Base-by-base conservation (phyloP, 768 basidiomycete genomes). In the Paxillus involutus region DNA sequence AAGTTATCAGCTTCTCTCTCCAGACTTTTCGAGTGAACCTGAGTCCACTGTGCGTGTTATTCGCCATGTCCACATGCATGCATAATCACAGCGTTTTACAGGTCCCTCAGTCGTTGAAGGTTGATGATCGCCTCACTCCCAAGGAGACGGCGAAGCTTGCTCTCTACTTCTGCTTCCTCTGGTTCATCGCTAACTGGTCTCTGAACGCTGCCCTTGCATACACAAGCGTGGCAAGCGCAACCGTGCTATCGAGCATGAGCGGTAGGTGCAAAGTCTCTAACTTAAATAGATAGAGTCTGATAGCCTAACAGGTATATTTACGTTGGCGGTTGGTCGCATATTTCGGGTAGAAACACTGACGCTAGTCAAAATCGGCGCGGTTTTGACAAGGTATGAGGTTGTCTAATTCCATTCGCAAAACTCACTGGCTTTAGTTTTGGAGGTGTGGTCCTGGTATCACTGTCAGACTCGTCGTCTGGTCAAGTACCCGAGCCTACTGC, bases 121-220 rank as follows among this genome's bases (percentile, higher is more conserved):
- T 26, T 44, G 69, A 33, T 14, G 51, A 62, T 59, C 83, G 80
- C 32, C 70, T 94, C 33, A 86, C 86, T 2, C 71, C 71, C 3
- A 66, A 66, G 43, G 86, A 97, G 72, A 98, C 97, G 0, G 85
- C 86, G 7, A 71, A 80, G 37, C 77, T 99, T 12, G 92, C 96
- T 4, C 74, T 83, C 6, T 71, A 79, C 47, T 98, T 98, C 71
- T 93, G 89, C 68, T 78, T 91, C 53, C 75, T 96, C 35, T 99
- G 95, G 93, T 97, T 99, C 63, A 75, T 85, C 36, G 96, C 96
- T 12, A 98, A 98, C 65, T 98, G 94, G 92, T 70, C 85, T 11
- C 74, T 96, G 30, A 97, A 95, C 66, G 87, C 86, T 1, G 78
- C 89, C 17, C 77, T 98, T 43, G 85, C 82, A 30, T 89, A 87